Evolutionary conservation across 495 filamentous ascomycete genomes (phyloP), one percentile per base, ranked within the genome.

Genomic region (Penicillium paradoxum): DNA sequence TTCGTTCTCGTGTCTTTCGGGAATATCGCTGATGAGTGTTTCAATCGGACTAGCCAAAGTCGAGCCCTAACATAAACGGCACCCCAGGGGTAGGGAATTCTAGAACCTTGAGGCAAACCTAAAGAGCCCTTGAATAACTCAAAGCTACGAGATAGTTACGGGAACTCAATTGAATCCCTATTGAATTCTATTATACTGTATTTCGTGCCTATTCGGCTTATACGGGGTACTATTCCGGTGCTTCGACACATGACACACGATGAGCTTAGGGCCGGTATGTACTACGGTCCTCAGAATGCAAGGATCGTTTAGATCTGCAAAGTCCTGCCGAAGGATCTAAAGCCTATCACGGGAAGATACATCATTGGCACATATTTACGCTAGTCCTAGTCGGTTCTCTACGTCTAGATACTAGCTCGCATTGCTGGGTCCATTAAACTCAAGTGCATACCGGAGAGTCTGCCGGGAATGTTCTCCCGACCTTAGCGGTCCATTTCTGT

Each of bases 391-490:
- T 11, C 10, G 32, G 1, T 27, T 37, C 21, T 9, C 45, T 30
- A 8, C 11, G 19, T 10, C 21, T 21, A 15, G 25, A 29, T 44
- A 44, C 54, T 45, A 51, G 45, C 55, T 44, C 54, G n/a, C 62
- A 62, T 65, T 65, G 56, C 43, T 53, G 13, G 11, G n/a, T n/a
- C 45, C 49, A n/a, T 51, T 18, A 18, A 44, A 44, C 41, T 44
- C 10, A 11, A 4, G 22, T 10, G 11, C 18, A 21, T 21, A 13
- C 8, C 7, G 17, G 37, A 21, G 38, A 11, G 5, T 22, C n/a
- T 17, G 7, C 14, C 21, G 45, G 29, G 22, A 27, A 27, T 47
- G 13, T 48, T 10, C 6, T 37, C 22, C 29, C 32, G 19, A 11
- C 8, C 14, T 19, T 27, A 21, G 9, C 6, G 13, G 24, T 42